Conservation (phyloP, 2,329 filamentous ascomycete genomes). For the Alternaria infectoria region DNA sequence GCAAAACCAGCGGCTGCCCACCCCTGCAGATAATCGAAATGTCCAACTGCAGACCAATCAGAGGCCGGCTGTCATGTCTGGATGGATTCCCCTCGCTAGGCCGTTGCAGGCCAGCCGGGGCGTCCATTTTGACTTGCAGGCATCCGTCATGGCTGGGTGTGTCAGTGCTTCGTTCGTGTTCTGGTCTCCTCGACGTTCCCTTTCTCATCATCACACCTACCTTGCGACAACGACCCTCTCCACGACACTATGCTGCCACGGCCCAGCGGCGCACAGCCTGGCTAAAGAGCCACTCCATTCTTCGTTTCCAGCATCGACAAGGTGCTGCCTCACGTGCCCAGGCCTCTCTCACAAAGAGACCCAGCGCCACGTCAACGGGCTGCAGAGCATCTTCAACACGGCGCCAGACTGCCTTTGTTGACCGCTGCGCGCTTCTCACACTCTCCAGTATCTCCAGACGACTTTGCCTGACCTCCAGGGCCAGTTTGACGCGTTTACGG, state of each 20-base stretch:
- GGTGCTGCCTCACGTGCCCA: conserved; percentile 30
- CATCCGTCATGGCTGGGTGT: conserved; percentile 30
- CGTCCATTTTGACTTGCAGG: conserved; percentile 24
- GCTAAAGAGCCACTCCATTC: conserved; percentile 17
- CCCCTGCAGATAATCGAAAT: conserved; percentile 19
- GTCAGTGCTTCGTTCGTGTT: conserved; percentile 35
- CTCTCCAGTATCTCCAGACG: neutral
- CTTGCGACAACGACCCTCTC: conserved; percentile 23
- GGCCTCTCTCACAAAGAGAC: conserved; percentile 24
- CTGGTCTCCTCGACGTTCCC: conserved; percentile 35
- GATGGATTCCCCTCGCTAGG: conserved; percentile 18
- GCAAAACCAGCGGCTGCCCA: conserved; percentile 19
- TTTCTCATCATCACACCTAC: conserved; percentile 32
- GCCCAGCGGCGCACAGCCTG: conserved; percentile 25
- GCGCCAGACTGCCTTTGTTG: conserved; percentile 9
- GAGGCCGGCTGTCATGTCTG: neutral
- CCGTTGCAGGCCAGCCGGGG: conserved; percentile 20
- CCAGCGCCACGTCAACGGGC: conserved; percentile 46
- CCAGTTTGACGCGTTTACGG: conserved; percentile 17
- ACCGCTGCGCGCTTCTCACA: conserved; percentile 5
- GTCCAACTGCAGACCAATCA: conserved; percentile 25
- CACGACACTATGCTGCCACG: conserved; percentile 34
- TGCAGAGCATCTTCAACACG: conserved; percentile 13
- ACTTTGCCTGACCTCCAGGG: neutral
- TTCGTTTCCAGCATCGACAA: neutral